Conservation (phyloP, 2,329 filamentous ascomycete genomes). For the Claviceps sp. region DNA sequence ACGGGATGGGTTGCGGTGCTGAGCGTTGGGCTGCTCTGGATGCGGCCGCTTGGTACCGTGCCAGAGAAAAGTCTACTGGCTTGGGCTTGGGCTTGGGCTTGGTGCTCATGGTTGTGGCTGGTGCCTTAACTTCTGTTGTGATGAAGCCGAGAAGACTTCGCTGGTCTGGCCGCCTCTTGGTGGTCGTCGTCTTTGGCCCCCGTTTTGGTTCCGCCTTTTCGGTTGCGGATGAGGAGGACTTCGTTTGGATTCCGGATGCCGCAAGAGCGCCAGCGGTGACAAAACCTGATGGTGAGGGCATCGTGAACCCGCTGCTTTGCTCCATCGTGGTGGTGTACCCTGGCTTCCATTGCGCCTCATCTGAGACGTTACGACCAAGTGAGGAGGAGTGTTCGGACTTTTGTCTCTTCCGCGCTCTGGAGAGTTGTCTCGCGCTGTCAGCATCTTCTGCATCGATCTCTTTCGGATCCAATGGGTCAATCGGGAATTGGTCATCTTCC, state of each 20-base stretch:
- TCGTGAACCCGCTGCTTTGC: constrained; percentile 42
- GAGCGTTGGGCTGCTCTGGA: constrained; percentile 10
- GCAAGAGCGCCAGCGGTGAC: constrained; percentile 43
- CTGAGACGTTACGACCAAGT: constrained; percentile 6
- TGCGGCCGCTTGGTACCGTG: constrained; percentile 15
- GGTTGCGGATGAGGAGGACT: constrained; percentile 2
- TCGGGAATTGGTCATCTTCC: constrained; percentile 57
- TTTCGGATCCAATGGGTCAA: constrained; percentile 40
- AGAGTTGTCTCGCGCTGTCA: constrained; percentile 8
- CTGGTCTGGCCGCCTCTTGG: constrained; percentile 24
- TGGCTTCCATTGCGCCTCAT: constrained; percentile 25
- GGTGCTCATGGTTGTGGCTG: constrained; percentile 3
- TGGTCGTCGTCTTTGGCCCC: constrained; percentile 13
- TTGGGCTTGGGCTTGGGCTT: constrained; percentile 5
- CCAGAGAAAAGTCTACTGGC: constrained; percentile 9
- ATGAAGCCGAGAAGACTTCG: constrained; percentile 30
- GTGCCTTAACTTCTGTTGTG: constrained; percentile 11
- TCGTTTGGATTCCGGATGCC: constrained; percentile 10
- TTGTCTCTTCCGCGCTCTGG: constrained; percentile 17
- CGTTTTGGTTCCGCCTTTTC: constrained; percentile 9
- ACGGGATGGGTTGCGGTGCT: not conserved
- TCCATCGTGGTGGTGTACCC: constrained; percentile 51
- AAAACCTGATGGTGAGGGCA: constrained; percentile 44
- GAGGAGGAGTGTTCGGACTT: constrained; percentile 11
- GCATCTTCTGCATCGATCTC: constrained; percentile 11